phyloP scores from a whole-genome alignment of 2,329 filamentous ascomycete genomes.

The Scedosporium boydii region DNA sequence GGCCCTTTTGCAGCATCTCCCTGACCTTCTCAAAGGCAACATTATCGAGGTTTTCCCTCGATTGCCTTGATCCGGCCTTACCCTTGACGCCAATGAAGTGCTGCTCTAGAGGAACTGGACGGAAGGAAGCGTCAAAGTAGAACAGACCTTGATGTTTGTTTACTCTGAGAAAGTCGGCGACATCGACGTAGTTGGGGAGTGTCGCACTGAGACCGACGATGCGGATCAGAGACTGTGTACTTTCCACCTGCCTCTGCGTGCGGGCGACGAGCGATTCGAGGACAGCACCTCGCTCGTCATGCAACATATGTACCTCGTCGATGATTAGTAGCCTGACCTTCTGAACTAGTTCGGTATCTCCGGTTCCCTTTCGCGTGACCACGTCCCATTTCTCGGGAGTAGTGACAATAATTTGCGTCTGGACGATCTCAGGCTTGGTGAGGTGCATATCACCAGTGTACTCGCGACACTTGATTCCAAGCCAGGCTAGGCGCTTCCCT shows the following conservation, averaged over 20 bases:
- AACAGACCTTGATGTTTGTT: slow-evolving; percentile 89
- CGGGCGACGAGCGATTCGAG: slow-evolving; percentile 91
- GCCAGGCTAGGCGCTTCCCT: slow-evolving; percentile 83
- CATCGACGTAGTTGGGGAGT: slow-evolving; percentile 91
- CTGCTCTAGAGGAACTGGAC: slow-evolving; percentile 90
- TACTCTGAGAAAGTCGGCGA: slow-evolving; percentile 93
- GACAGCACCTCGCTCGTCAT: slow-evolving; percentile 92
- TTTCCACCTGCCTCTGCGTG: slow-evolving; percentile 94
- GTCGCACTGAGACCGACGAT: slow-evolving; percentile 94
- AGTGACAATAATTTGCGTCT: slow-evolving; percentile 96
- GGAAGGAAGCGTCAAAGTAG: slow-evolving; percentile 94
- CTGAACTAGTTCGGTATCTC: slow-evolving; percentile 93
- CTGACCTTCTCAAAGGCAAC: slow-evolving; percentile 90
- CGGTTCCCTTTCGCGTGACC: slow-evolving; percentile 91
- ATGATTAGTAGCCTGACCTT: slow-evolving; percentile 95
- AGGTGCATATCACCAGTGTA: slow-evolving; percentile 98
- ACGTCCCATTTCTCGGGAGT: slow-evolving; percentile 99
- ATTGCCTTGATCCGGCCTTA: slow-evolving; percentile 71
- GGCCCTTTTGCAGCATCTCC: slow-evolving; percentile 83
- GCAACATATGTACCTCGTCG: slow-evolving; percentile 98
- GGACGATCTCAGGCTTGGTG: slow-evolving; percentile 89
- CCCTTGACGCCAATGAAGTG: slow-evolving; percentile 96
- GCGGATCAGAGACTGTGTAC: slow-evolving; percentile 92
- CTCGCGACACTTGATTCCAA: slow-evolving; percentile 85
- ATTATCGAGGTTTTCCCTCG: slow-evolving; percentile 79